Evolutionary conservation across 805 yeast genomes (phyloP).

Genomic region (Nakazawaea pomicola): DNA sequence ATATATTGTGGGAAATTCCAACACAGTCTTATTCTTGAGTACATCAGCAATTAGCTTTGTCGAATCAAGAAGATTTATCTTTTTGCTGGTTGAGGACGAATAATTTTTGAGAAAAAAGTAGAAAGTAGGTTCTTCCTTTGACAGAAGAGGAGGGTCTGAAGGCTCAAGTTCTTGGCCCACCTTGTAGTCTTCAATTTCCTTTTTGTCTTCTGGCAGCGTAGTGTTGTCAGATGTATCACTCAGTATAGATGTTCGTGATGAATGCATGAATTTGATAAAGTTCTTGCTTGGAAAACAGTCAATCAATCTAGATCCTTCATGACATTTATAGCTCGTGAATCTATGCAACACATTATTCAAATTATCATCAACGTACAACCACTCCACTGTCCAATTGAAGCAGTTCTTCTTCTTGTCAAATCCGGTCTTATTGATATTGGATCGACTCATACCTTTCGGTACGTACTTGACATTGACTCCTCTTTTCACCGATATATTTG

Average conservation of each 20-base stretch:
- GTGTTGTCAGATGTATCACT: too few species aligned
- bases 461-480: constrained; percentile 61
- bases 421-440: constrained; percentile 57
- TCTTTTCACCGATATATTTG: constrained; percentile 37
- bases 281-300: constrained; percentile 38
- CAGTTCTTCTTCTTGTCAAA: constrained; percentile 59
- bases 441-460: constrained; percentile 74
- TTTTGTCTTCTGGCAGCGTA: too few species aligned
- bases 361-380: constrained; percentile 41
- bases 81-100: constrained; percentile 13
- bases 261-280: constrained; percentile 15
- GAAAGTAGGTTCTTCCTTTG: background rate
- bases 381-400: constrained; percentile 79
- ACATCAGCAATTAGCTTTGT: constrained; percentile 38
- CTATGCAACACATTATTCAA: constrained; percentile 14
- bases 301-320: constrained; percentile 30
- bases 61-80: constrained; percentile 33
- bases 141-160: too few species aligned
- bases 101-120: constrained; percentile 6
- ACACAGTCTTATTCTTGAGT: constrained; percentile 52
- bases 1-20: constrained; percentile 74
- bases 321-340: constrained; percentile 33
- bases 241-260: too few species aligned
- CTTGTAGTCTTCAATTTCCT: too few species aligned
- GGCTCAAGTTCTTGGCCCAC: too few species aligned